Evolutionary conservation across 2,329 filamentous ascomycete genomes (phyloP), one percentile per base, ranked within the genome.

Genomic region (Ceratocystis ficicola): DNA sequence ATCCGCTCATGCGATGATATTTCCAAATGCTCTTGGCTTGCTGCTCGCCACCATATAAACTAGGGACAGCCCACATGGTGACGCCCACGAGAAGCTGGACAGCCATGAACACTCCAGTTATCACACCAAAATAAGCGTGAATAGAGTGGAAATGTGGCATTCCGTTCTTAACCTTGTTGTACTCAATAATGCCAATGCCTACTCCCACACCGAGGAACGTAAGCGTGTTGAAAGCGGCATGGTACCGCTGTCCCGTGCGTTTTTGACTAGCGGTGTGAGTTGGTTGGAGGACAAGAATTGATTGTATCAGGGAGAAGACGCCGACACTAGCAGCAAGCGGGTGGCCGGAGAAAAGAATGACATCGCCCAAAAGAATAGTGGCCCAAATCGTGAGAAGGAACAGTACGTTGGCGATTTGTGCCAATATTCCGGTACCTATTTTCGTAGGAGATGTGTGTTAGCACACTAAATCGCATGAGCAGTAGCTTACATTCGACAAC

Each of bases 341-440:
- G 75, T 97, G 93, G 7, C 87, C 85, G 20, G 90, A 91, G 81
- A 97, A 96, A 71, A 96, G 84, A 48, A 89, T 88, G 68, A 95
- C 73, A 36, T 78, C 75, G 65, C 86, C 80, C 52, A 84, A 82
- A 73, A 96, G 84, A 69, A 96, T 83, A 66, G 83, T 83, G 59
- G 84, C 83, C 90, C 90, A 96, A 70, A 95, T 80, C 66, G 93
- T 83, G 44, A 84, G 83, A 62, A 85, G 78, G 69, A 96, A 83
- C 69, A 96, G 83, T 76, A 90, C 78, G 65, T 86, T 83, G 66
- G 90, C 93, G 55, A 83, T 81, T 76, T 96, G 91, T 50, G 90
- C 89, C 68, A 96, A 76, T 68, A 87, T 81, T 66, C 85, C 93
- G 17, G 91, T 95, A 69, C 90, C 91, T 94, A 17, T 12, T 44